Percentiles rank a stretch among this genome's conserved stretches.
These are phyloP conservation scores for Benincasa hispida DNA, from an alignment of 306 rosid genomes.

Conservation along the genomic window DNA sequence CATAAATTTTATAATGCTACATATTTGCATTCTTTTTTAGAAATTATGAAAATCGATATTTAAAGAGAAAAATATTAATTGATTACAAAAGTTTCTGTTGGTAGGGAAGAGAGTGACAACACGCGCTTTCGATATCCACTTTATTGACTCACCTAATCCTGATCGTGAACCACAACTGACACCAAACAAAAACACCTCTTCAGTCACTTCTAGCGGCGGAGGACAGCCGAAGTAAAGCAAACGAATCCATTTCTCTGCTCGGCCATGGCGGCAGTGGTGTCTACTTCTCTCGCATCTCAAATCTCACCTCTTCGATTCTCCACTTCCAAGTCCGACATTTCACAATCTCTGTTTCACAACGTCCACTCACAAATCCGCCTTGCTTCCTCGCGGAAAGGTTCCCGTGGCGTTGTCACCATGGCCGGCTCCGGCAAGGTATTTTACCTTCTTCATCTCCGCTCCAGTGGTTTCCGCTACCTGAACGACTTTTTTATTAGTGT, in stretches of 20 bases:
- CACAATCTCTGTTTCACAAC: slow-evolving; percentile 32
- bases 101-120: not conserved
- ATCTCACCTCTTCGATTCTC: slow-evolving; percentile 59
- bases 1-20: too few species aligned
- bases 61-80: not conserved
- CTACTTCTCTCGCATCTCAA: slow-evolving; percentile 72
- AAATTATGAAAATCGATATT: too few species aligned
- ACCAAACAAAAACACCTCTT: not conserved
- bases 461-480: not conserved
- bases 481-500: not conserved
- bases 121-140: not conserved
- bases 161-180: not conserved
- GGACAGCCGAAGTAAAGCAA: not conserved
- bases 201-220: not conserved
- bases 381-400: slow-evolving; percentile 45
- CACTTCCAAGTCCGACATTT: slow-evolving; percentile 28
- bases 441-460: not conserved
- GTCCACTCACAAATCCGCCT: slow-evolving; percentile 47
- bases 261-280: slow-evolving; percentile 63
- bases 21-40: too few species aligned
- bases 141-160: slow-evolving; percentile 3
- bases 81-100: not conserved
- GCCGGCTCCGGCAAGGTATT: slow-evolving; percentile 83
- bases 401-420: slow-evolving; percentile 65
- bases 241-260: not conserved